A percentile compares a stretch with the other conserved stretches of the same genome.
Evolutionary conservation across 495 filamentous ascomycete species (phyloP).

Genomic region (Penicillium samsonianum): DNA sequence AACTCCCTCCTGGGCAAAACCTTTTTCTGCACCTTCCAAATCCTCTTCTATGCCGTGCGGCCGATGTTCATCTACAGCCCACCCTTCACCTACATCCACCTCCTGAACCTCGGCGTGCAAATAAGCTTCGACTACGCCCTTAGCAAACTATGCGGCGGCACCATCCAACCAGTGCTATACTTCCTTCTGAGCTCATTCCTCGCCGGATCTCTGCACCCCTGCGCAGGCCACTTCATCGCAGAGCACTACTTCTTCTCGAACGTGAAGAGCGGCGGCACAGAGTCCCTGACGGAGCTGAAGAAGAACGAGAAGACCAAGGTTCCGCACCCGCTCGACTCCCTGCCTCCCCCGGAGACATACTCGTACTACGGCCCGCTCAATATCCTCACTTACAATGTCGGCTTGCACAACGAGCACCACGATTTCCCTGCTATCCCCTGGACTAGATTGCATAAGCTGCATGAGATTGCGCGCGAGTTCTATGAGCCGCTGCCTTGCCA

Average conservation of each 20-base stretch:
- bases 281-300: constrained; percentile 51
- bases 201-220: constrained; percentile 90
- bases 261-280: constrained; percentile 55
- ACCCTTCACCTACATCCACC: constrained; percentile 82
- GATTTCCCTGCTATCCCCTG: constrained; percentile 97
- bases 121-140: constrained; percentile 75
- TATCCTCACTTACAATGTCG: constrained; percentile 92
- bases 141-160: constrained; percentile 51
- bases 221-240: constrained; percentile 97
- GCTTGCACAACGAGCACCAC: constrained; percentile 97
- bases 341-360: constrained; percentile 88
- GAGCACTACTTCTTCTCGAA: constrained; percentile 98
- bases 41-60: constrained; percentile 98
- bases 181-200: constrained; percentile 86
- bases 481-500: constrained; percentile 87
- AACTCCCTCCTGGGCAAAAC: constrained; percentile 96
- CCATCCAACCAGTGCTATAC: constrained; percentile 67
- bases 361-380: constrained; percentile 96
- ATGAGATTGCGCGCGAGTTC: constrained; percentile 85
- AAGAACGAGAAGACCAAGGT: constrained; percentile 26
- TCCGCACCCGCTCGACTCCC: constrained; percentile 44
- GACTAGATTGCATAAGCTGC: constrained; percentile 75
- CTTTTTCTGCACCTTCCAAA: constrained; percentile 99
- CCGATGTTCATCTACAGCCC: constrained; percentile 93
- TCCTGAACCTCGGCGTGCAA: constrained; percentile 76